Evolutionary conservation across 73 alveolate species (phyloP), one percentile per base, ranked within the genome.

Genomic region (Breviolum minutum): DNA sequence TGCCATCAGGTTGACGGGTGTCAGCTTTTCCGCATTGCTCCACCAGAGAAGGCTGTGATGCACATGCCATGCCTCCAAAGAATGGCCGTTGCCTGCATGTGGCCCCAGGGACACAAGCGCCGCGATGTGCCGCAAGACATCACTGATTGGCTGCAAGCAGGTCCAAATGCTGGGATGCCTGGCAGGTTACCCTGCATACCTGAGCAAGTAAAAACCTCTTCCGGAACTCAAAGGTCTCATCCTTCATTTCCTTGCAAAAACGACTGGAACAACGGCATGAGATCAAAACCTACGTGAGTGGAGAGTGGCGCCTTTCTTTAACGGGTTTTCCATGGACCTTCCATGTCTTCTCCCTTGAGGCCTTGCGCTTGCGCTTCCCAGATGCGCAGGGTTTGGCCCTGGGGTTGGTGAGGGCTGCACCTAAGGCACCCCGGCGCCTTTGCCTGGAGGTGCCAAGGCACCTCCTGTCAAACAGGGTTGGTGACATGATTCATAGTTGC

Each of bases 81-180:
- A 40, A 40, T 40, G 54, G 54, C 54, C 54, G 54, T 40, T 40
- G 48, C 69, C 70, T 32, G 6, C 17, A 30, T 17, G 61, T 32
- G 7, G 32, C 77, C 10, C 17, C 82, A 89, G 96, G 96, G 96
- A 6, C 96, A 89, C 96, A 61, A 63, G 86, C 96, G 96, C 20
- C 96, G 96, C 20, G 96, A 89, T 17, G 96, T 89, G 96, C 96
- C 96, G 63, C 96, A 89, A 70, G 96, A 89, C 62, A 48, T 89
- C 63, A 89, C 96, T 8, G 13, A 13, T 63, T 62, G 66, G 87
- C 96, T 90, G 26, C 64, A 32, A 62, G 87, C 96, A 10, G 96
- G 96, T 29, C 69, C 95, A 2, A 88, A 88, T 40, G 95, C 27
- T 13, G 11, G 87, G 87, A 27, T 13, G 8, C 87, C 66, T 61